Evolutionary conservation across 2,329 filamentous ascomycete species (phyloP).

Genomic region (Neurospora crassa): DNA sequence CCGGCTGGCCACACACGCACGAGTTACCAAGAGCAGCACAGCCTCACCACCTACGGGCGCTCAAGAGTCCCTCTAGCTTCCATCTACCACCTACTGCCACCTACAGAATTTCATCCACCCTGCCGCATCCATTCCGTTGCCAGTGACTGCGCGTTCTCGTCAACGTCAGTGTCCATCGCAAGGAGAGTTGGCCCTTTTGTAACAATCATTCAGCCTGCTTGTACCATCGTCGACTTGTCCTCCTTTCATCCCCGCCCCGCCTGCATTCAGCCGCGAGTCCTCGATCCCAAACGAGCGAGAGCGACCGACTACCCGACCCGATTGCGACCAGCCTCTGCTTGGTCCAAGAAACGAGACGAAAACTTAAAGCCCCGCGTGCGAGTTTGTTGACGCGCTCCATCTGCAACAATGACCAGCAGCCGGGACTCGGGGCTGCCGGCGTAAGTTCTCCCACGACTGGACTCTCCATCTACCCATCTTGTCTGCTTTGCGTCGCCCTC

Average conservation of each 20-base stretch:
- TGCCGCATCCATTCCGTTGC: background rate
- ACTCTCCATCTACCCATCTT: conserved; percentile 19
- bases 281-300: conserved; percentile 2
- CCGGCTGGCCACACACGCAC: conserved; percentile 1
- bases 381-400: conserved; percentile 12
- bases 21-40: conserved; percentile 13
- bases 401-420: conserved; percentile 33
- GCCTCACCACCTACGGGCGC: conserved; percentile 16
- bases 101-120: background rate
- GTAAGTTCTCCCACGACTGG: conserved; percentile 35
- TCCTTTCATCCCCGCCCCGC: background rate
- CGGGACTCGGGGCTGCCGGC: conserved; percentile 52
- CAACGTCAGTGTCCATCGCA: conserved; percentile 2
- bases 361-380: conserved; percentile 6
- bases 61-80: conserved; percentile 10
- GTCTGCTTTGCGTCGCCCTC: conserved; percentile 1
- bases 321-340: conserved; percentile 11
- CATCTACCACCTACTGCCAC: conserved; percentile 5
- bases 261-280: background rate
- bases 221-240: conserved; percentile 1
- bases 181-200: background rate
- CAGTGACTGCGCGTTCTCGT: conserved; percentile 2
- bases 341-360: conserved; percentile 3
- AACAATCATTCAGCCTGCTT: background rate
- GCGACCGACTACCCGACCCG: background rate